phyloP scores from a whole-genome alignment of 2,329 filamentous ascomycete species.

The Claviceps sorghi region DNA sequence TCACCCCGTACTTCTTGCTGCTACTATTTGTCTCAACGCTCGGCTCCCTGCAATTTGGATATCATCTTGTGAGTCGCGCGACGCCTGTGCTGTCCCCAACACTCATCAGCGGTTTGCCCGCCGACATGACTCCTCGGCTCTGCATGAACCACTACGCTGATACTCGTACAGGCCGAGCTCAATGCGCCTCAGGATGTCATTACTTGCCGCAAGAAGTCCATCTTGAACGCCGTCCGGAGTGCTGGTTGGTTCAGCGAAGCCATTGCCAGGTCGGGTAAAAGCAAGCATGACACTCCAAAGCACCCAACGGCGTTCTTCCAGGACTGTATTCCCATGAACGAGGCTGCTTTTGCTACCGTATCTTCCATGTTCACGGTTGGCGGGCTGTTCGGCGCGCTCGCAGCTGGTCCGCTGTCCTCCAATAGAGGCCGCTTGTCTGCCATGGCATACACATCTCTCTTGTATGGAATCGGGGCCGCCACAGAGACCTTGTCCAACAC shows the following conservation, averaged over 20 bases:
- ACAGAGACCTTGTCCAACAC: constrained; percentile 58
- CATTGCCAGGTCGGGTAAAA: constrained; percentile 9
- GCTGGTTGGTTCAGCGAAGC: constrained; percentile 15
- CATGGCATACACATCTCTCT: constrained; percentile 62
- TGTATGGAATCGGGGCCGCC: constrained; percentile 62
- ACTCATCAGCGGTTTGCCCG: neutral
- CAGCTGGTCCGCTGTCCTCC: constrained; percentile 65
- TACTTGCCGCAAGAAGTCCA: constrained; percentile 54
- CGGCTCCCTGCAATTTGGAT: constrained; percentile 87
- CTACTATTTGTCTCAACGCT: constrained; percentile 64
- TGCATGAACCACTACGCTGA: neutral
- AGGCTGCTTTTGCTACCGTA: constrained; percentile 68
- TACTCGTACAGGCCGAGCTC: constrained; percentile 53
- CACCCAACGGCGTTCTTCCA: constrained; percentile 29
- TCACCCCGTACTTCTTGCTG: constrained; percentile 66
- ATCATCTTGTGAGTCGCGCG: constrained; percentile 55
- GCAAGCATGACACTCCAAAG: constrained; percentile 3
- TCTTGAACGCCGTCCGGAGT: constrained; percentile 17
- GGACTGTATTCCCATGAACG: constrained; percentile 79
- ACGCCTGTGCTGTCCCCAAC: neutral
- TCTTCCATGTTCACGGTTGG: constrained; percentile 87
- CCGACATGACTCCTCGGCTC: too few relatives aligned
- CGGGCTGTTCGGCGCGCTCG: constrained; percentile 69
- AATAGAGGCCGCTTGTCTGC: constrained; percentile 58
- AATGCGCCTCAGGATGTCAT: constrained; percentile 92